A percentile compares a stretch with the other conserved stretches of the same genome.
phyloP scores from a whole-genome alignment of 495 filamentous ascomycete genomes.

The Aspergillus olivimuriae region DNA sequence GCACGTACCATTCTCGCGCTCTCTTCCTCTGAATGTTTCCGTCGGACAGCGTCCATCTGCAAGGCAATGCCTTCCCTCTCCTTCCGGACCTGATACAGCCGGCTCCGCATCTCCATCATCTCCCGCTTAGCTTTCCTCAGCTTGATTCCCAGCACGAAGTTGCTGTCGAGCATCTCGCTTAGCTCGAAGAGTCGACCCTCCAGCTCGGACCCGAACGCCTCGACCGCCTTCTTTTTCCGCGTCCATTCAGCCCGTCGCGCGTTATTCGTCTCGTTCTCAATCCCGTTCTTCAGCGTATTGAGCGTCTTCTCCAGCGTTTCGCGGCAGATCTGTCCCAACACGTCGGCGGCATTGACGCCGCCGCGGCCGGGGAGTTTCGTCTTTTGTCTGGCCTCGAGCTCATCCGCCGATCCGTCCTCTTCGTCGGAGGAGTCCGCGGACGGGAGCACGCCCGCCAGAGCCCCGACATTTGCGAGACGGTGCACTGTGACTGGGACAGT shows the following conservation, averaged over 20 bases:
- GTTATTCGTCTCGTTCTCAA: slow-evolving; percentile 31
- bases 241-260: slow-evolving; percentile 45
- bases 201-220: slow-evolving; percentile 63
- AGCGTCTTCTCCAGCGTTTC: slow-evolving; percentile 55
- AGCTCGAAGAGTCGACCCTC: slow-evolving; percentile 52
- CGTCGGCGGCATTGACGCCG: slow-evolving; percentile 64
- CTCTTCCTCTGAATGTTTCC: slow-evolving; percentile 45
- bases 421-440: slow-evolving; percentile 21
- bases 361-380: slow-evolving; percentile 45
- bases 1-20: slow-evolving; percentile 28
- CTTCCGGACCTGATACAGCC: slow-evolving; percentile 55
- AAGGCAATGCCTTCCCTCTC: slow-evolving; percentile 62
- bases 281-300: slow-evolving; percentile 31
- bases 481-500: slow-evolving; percentile 41
- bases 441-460: slow-evolving; percentile 18
- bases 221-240: slow-evolving; percentile 56
- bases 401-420: slow-evolving; percentile 30
- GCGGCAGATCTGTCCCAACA: slow-evolving; percentile 61
- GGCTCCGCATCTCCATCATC: slow-evolving; percentile 56
- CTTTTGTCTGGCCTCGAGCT: slow-evolving; percentile 23
- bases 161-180: slow-evolving; percentile 54
- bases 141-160: slow-evolving; percentile 55
- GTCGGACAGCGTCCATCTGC: slow-evolving; percentile 62
- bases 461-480: slow-evolving; percentile 32
- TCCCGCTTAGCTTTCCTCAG: slow-evolving; percentile 58